A percentile compares a stretch with the other conserved stretches of the same genome.
Evolutionary conservation across 768 basidiomycete genomes (phyloP).

Genomic region (Harrya chromipes): DNA sequence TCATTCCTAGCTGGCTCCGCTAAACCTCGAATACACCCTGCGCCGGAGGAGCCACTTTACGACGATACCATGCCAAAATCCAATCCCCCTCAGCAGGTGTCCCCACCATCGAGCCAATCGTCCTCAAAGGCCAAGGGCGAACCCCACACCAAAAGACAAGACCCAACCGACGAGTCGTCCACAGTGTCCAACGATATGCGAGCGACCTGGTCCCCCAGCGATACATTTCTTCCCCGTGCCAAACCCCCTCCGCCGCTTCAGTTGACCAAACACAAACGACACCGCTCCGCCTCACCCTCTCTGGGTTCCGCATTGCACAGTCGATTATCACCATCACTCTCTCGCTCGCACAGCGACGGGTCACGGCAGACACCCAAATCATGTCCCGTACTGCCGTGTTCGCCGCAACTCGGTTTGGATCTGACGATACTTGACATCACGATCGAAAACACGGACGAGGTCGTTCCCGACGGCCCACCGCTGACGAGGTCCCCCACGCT

Average conservation of each 20-base stretch:
- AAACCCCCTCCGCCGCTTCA: constrained; percentile 17
- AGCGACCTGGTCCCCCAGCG: constrained; percentile 16
- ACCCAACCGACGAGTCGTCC: background rate
- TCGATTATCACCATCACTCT: background rate
- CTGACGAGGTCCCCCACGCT: background rate
- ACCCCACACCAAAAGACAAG: background rate
- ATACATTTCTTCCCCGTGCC: constrained; percentile 21
- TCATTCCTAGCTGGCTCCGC: background rate
- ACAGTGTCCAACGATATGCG: too few species aligned
- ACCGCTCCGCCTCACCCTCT: background rate
- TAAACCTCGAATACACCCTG: too few species aligned
- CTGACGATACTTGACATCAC: background rate
- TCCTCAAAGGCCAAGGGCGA: background rate
- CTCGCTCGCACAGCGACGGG: background rate
- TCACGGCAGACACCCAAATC: background rate
- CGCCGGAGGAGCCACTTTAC: too few species aligned
- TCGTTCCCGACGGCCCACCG: background rate
- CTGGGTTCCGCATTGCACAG: background rate
- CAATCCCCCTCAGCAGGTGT: too few species aligned
- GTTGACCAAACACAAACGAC: constrained; percentile 9
- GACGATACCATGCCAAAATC: too few species aligned
- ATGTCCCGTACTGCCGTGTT: background rate
- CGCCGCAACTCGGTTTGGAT: background rate
- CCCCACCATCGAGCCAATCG: background rate
- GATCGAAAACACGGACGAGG: background rate